Evolutionary conservation across 2,329 filamentous ascomycete species (phyloP).

Genomic region (Phyllosticta paracitricarpa): DNA sequence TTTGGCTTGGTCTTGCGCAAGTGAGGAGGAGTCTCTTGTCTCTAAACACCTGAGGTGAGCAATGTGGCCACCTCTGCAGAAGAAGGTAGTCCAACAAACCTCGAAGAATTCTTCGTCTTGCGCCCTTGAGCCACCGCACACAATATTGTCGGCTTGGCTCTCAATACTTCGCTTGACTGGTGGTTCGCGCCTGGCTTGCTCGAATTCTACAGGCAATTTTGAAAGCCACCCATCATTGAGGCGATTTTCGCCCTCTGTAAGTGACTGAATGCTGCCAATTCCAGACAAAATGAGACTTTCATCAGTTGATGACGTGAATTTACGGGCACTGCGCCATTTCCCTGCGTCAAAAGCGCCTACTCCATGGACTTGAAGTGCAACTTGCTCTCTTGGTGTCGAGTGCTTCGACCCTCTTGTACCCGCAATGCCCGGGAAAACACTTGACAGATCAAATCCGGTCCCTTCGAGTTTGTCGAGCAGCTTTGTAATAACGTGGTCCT

Average conservation of each 20-base stretch:
- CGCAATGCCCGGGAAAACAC: conserved; percentile 46
- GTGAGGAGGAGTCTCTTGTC: conserved; percentile 6
- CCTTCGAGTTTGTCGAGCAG: conserved; percentile 50
- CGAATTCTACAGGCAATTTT: neutral
- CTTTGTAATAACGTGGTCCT: conserved; percentile 49
- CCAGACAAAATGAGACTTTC: neutral
- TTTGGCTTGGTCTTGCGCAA: neutral
- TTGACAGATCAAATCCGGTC: conserved; percentile 44
- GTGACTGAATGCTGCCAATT: neutral
- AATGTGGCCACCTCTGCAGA: neutral
- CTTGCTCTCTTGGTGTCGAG: conserved; percentile 38
- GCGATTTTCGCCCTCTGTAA: neutral
- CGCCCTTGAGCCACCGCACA: neutral
- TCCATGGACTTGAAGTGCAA: conserved; percentile 45
- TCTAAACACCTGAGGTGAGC: neutral
- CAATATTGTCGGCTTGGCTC: neutral
- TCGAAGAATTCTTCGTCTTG: conserved; percentile 1
- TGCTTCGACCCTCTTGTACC: conserved; percentile 37
- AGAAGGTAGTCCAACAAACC: neutral
- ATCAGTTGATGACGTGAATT: neutral
- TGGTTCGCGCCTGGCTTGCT: neutral
- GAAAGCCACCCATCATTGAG: neutral
- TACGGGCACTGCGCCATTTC: conserved; percentile 28
- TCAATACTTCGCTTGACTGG: neutral
- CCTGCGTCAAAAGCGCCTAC: conserved; percentile 43